Base-by-base conservation (phyloP, 768 basidiomycete genomes). In the Kwoniella dejecticola region DNA sequence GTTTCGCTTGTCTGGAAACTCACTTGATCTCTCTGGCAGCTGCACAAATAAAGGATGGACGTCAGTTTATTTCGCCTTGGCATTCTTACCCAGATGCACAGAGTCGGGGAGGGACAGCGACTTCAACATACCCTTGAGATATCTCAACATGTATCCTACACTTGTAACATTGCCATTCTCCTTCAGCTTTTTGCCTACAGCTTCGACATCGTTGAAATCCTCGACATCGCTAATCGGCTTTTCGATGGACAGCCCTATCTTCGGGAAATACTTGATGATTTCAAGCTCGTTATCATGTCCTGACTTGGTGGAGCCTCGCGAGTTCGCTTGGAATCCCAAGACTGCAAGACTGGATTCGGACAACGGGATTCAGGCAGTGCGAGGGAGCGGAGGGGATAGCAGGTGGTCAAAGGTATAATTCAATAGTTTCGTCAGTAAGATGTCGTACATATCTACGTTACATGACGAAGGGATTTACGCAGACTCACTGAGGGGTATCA, bases 1-100 rank as follows among this genome's bases (percentile, higher is more conserved):
- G 33, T 7, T 15, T 7, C 33, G 41, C 17, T 6, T 13, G 19
- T 15, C 21, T 12, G 21, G 6, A 15, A 40, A 1, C 60, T 38
- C 87, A 84, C 81, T 94, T 94, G 89, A 97, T 95, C 84, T 87
- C 88, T 80, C 93, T 90, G 24, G 93, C 90, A n/a, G 88, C 92
- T 79, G 36, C 10, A 52, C n/a, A n/a, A n/a, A n/a, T n/a, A n/a
- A n/a, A n/a, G n/a, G n/a, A n/a, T n/a, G n/a, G n/a, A n/a, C n/a
- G n/a, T n/a, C n/a, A n/a, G n/a, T n/a, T n/a, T n/a, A n/a, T n/a
- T n/a, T n/a, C n/a, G n/a, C n/a, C n/a, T n/a, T n/a, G n/a, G n/a
- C n/a, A n/a, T n/a, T n/a, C n/a, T n/a, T n/a, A n/a, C n/a, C n/a
- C n/a, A n/a, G n/a, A n/a, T n/a, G n/a, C n/a, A n/a, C n/a, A n/a